These are phyloP conservation scores for Maudiozyma serrabonitensis DNA, from an alignment of 805 yeast species.

Conservation along the genomic window DNA sequence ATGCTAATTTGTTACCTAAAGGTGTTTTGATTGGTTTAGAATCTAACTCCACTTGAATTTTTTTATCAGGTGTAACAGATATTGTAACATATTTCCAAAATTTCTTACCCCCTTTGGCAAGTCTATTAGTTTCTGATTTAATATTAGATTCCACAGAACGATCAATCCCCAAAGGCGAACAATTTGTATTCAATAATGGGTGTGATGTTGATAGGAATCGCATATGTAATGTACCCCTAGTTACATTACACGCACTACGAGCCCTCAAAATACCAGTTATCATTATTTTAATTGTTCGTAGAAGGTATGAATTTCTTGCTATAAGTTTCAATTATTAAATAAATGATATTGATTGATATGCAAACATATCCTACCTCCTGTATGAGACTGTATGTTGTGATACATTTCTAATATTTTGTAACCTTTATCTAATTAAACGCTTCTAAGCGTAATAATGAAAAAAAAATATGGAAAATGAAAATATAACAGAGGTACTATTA, in stretches of 20 bases:
- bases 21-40: conserved; percentile 77
- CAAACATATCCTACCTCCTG: too few species aligned
- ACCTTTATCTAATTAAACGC: too few species aligned
- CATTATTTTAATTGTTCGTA: not conserved
- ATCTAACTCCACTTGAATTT: conserved; percentile 55
- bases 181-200: not conserved
- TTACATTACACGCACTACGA: not conserved
- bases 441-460: too few species aligned
- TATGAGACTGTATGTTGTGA: too few species aligned
- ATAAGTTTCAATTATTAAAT: too few species aligned
- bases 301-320: too few species aligned
- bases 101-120: conserved; percentile 56
- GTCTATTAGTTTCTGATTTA: conserved; percentile 54
- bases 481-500: too few species aligned
- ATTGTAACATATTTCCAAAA: conserved; percentile 71
- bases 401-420: too few species aligned
- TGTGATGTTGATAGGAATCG: not conserved
- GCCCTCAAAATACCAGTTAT: not conserved
- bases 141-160: conserved; percentile 42
- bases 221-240: not conserved
- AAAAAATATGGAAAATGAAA: too few species aligned
- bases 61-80: conserved; percentile 25
- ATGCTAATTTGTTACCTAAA: conserved; percentile 54
- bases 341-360: too few species aligned
- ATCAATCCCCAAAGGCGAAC: conserved; percentile 22